Percentiles rank a stretch among this genome's conserved stretches.
These are phyloP conservation scores for Tulasnella sp. DNA, from an alignment of 768 basidiomycete species.

Conservation along the genomic window DNA sequence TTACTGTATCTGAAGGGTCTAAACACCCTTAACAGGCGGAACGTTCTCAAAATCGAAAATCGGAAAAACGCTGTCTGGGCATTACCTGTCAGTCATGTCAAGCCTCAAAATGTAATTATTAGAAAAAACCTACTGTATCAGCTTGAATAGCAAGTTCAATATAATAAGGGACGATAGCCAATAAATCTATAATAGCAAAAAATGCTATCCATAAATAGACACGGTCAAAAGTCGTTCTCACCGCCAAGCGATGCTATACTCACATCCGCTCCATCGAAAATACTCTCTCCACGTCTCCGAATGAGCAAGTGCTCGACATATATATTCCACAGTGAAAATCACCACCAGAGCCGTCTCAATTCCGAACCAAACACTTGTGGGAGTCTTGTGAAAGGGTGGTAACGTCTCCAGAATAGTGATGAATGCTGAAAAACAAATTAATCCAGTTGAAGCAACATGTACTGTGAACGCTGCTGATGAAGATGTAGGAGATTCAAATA, in stretches of 20 bases:
- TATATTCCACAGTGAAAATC: constrained; percentile 77
- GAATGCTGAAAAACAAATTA: constrained; percentile 61
- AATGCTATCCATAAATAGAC: constrained; percentile 38
- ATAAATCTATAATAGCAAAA: constrained; percentile 72
- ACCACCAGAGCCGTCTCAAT: constrained; percentile 74
- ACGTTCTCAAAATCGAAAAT: constrained; percentile 83
- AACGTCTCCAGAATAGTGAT: constrained; percentile 73
- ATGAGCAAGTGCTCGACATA: constrained; percentile 50
- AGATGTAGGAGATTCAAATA: constrained; percentile 71
- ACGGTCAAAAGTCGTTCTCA: not conserved
- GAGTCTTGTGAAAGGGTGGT: constrained; percentile 56
- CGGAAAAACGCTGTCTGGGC: constrained; percentile 68
- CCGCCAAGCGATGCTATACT: constrained; percentile 19
- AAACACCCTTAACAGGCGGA: constrained; percentile 79
- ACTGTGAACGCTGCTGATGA: constrained; percentile 63
- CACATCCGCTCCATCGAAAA: constrained; percentile 57
- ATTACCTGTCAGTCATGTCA: not conserved
- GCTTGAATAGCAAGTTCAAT: constrained; percentile 71
- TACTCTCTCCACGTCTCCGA: constrained; percentile 60
- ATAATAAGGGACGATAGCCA: constrained; percentile 81
- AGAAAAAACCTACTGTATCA: constrained; percentile 54
- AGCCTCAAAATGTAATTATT: not conserved
- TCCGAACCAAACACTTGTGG: constrained; percentile 69
- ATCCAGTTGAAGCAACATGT: constrained; percentile 53
- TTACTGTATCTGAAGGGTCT: constrained; percentile 76